Evolutionary conservation across 2,329 filamentous ascomycete species (phyloP), one percentile per base, ranked within the genome.

Genomic region (Endoconidiophora laricicola): DNA sequence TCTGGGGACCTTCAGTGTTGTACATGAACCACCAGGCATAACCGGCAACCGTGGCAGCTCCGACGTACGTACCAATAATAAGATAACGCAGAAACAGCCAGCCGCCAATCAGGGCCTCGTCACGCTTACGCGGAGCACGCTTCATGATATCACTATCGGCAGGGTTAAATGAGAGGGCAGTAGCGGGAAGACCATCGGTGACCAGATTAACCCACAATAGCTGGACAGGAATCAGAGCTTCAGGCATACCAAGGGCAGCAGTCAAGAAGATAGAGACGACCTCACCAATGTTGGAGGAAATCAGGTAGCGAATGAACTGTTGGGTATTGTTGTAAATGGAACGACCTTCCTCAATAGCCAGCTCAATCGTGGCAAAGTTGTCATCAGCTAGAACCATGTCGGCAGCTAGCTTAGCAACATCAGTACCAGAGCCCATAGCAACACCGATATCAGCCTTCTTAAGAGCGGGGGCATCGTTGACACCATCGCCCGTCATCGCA

Each of bases 11-110:
- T 57, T 81, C 78, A 6, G 79, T 68, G 69, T 96, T 90, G 72
- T 83, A 94, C 83, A 98, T 88, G 72, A 96, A 98, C 86, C 87
- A 98, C 91, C 91, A 98, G n/a, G 86, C 90, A 62, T 98, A 98
- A 43, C 93, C 91, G 60, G 83, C 87, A 18, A 98, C 93, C 3
- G 91, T 98, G 49, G 91, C 91, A 39, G 86, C 72, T 62, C 91
- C 91, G 52, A 98, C 91, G 56, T 98, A 98, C 6, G 79, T 86
- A 54, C 91, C 91, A 58, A 98, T 91, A 46, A 96, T 81, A 71
- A 98, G 79, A 67, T 98, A 98, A 48, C 91, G 81, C 75, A 96
- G 87, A 71, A 98, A 95, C 38, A 98, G 70, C 91, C 91, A 98
- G 53, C 88, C 87, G 42, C 86, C 81, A 48, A 98, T 90, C 46